phyloP scores from a whole-genome alignment of 75 land plant species.

The Gnetum montanum region DNA sequence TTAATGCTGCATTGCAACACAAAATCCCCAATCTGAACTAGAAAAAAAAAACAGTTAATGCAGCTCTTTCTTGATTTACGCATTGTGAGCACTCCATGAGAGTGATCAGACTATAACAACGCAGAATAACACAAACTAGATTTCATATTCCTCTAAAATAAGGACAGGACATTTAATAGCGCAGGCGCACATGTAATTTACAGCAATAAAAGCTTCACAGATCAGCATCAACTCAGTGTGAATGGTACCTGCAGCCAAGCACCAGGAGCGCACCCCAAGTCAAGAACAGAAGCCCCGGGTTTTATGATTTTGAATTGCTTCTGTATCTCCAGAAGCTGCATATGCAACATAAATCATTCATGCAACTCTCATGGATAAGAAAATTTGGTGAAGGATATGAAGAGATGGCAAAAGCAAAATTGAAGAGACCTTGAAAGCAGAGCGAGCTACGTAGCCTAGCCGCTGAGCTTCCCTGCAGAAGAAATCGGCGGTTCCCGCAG shows the following conservation, averaged over 20 bases:
- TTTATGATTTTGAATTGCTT: conserved; percentile 62
- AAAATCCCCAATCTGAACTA: neutral
- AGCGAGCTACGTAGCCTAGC: conserved; percentile 83
- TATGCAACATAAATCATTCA: neutral
- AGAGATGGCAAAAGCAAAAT: neutral
- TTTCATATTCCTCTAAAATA: too few relatives aligned
- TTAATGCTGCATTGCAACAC: neutral
- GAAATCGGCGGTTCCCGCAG: conserved; percentile 67
- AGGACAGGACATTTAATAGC: too few relatives aligned
- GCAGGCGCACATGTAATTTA: too few relatives aligned
- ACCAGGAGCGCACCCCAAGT: conserved; percentile 95
- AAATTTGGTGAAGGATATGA: neutral
- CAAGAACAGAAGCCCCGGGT: conserved; percentile 79
- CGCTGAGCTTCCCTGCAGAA: conserved; percentile 88
- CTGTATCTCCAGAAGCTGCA: conserved; percentile 81
- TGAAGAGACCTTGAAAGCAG: conserved; percentile 75
- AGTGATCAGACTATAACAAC: too few relatives aligned
- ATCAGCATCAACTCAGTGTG: too few relatives aligned
- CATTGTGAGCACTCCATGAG: too few relatives aligned
- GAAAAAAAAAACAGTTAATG: conserved; percentile 1
- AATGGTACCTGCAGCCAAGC: conserved; percentile 94
- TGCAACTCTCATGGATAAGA: neutral
- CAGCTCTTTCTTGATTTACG: too few relatives aligned
- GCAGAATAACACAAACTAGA: too few relatives aligned
- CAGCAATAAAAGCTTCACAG: too few relatives aligned